Evolutionary conservation across 106 monocot species (phyloP), one percentile per base, ranked within the genome.

Genomic region (Posidonia australis): DNA sequence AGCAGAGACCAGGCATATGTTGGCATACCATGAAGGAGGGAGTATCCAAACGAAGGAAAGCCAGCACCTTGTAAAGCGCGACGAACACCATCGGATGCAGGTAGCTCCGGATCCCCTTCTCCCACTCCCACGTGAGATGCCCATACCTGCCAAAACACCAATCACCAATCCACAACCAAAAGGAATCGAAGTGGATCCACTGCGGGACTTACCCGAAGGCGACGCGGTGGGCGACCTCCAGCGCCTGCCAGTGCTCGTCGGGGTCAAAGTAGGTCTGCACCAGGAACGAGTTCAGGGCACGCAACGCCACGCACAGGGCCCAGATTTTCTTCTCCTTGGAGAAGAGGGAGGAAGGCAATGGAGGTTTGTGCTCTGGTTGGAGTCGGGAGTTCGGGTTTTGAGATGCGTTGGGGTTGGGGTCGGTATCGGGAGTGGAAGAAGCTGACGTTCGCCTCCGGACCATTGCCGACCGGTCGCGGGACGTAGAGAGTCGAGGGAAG

Each of bases 221-320:
- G 57, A 93, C 62, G 69, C 72, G 83, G 62, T 93, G 89, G 30
- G 93, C 93, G 70, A 93, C 93, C 76, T 93, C 93, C 19, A 93
- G 86, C 10, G 86, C 44, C 56, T 93, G 93, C 89, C 89, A 93
- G 67, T 93, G 83, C 81, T 96, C 96, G 66, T 96, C 96, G 26
- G 96, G 96, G 67, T 90, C 87, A 78, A 96, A 96, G 82, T 96
- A 96, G 44, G 96, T 96, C 53, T 78, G 84, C 42, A 90, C 72
- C 36, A 87, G 73, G 29, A 94, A 46, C 13, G 86, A 74, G 62
- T 94, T 94, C 21, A 68, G 64, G 13, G 56, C 61, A 20, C 93
- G 77, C 32, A 94, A 89, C 9, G 55, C 63, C 3, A 89, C 46
- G 70, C 82, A 80, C 46, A 87, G 43, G 14, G 64, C 25, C 70